phyloP scores from a whole-genome alignment of 1,139 yeast species.

The Candida dubliniensis region DNA sequence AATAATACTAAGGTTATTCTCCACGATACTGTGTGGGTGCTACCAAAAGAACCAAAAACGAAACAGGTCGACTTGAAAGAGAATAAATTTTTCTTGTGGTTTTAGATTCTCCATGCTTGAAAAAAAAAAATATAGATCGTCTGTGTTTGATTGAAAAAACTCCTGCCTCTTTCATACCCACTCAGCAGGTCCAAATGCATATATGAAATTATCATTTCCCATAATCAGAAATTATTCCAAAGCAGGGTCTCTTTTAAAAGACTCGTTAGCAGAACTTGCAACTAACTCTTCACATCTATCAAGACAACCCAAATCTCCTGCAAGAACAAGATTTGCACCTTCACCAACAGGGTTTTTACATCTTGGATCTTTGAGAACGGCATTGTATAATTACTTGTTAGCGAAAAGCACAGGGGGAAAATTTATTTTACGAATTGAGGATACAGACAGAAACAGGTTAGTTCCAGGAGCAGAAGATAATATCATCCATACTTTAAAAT shows the following conservation, averaged over 20 bases:
- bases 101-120: no score
- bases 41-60: background rate
- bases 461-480: slow-evolving; percentile 81
- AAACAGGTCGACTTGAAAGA: no score
- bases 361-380: slow-evolving; percentile 90
- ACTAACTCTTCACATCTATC: background rate
- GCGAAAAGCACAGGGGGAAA: slow-evolving; percentile 81
- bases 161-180: background rate
- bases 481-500: slow-evolving; percentile 68
- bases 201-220: background rate
- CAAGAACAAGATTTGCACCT: slow-evolving; percentile 92
- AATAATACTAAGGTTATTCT: background rate
- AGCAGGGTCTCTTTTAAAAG: background rate
- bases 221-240: slow-evolving; percentile 1
- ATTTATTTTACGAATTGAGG: slow-evolving; percentile 82
- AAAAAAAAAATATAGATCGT: no score
- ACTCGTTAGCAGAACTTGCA: background rate
- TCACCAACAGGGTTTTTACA: slow-evolving; percentile 96
- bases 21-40: background rate
- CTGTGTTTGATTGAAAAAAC: no score
- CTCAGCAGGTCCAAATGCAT: background rate
- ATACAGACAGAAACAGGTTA: slow-evolving; percentile 81
- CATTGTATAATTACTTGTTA: slow-evolving; percentile 79
- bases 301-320: slow-evolving; percentile 56
- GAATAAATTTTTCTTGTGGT: background rate